A percentile compares a stretch with the other conserved stretches of the same genome.
phyloP scores from a whole-genome alignment of 805 yeast species.

The Suhomyces faveliae region DNA sequence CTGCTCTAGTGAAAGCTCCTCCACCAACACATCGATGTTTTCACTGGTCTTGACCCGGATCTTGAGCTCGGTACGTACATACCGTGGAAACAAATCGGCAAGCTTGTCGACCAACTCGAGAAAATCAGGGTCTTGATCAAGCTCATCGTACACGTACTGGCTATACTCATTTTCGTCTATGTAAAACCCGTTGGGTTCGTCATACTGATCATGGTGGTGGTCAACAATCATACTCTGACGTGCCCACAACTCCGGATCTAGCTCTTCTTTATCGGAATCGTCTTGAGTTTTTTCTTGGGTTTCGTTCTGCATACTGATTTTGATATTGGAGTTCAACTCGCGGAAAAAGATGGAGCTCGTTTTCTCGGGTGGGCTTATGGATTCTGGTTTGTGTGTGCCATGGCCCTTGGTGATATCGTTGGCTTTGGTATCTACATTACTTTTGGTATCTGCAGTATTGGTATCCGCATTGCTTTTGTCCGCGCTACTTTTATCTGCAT shows the following conservation, averaged over 20 bases:
- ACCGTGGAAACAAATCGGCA: conserved; percentile 27
- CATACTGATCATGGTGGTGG: background rate
- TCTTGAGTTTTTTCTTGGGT: background rate
- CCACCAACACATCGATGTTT: conserved; percentile 24
- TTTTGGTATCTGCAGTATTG: too few relatives aligned
- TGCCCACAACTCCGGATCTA: background rate
- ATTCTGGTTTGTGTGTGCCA: too few relatives aligned
- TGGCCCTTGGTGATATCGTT: too few relatives aligned
- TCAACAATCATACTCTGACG: background rate
- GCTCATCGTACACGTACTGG: conserved; percentile 14
- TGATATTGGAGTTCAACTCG: conserved; percentile 1
- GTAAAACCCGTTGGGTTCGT: conserved; percentile 1
- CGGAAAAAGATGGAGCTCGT: background rate
- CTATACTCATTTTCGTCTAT: conserved; percentile 11
- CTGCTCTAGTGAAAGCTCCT: conserved; percentile 21
- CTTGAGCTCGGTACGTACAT: conserved; percentile 25
- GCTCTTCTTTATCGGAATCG: background rate
- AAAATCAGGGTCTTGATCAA: conserved; percentile 15
- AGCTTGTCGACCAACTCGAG: conserved; percentile 19
- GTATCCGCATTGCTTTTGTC: background rate
- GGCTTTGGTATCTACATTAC: background rate
- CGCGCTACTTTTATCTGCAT: background rate
- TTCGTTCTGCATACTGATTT: background rate
- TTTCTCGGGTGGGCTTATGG: too few relatives aligned
- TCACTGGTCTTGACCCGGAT: conserved; percentile 22